These are phyloP conservation scores for Chenopodium quinoa DNA, from an alignment of 148 eudicot genomes.

Conservation along the genomic window DNA sequence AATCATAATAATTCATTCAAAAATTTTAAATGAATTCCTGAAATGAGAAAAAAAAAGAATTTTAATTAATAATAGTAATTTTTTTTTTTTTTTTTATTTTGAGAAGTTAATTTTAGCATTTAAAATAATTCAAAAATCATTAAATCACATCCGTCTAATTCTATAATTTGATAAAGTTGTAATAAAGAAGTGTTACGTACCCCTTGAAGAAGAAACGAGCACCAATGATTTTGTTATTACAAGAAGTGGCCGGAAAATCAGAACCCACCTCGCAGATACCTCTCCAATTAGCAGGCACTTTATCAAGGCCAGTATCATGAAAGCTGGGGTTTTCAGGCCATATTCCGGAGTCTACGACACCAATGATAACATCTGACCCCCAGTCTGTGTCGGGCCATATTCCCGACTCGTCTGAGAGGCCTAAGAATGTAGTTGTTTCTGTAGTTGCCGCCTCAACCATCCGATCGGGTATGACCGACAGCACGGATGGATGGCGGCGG, in stretches of 20 bases:
- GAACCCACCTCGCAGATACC: conserved; percentile 43
- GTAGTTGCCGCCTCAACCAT: conserved; percentile 61
- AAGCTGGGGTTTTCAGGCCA: conserved; percentile 70
- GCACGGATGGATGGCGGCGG: conserved; percentile 39
- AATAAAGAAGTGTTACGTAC: conserved; percentile 4
- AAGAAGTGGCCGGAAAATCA: conserved; percentile 45
- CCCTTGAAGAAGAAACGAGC: conserved; percentile 41
- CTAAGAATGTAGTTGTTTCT: conserved; percentile 61
- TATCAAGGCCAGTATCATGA: conserved; percentile 37
- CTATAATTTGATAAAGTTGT: too few relatives aligned
- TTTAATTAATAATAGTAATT: too few relatives aligned
- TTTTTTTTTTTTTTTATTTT: too few relatives aligned
- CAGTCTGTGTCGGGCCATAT: background rate
- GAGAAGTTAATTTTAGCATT: too few relatives aligned
- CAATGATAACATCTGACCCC: conserved; percentile 46
- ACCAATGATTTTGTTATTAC: conserved; percentile 62
- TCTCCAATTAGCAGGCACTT: conserved; percentile 45
- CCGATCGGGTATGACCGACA: conserved; percentile 54
- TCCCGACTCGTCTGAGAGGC: conserved; percentile 38
- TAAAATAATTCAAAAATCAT: too few relatives aligned
- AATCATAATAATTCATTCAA: too few relatives aligned
- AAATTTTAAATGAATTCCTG: too few relatives aligned
- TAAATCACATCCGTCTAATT: too few relatives aligned
- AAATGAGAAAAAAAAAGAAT: too few relatives aligned
- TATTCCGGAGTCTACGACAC: conserved; percentile 66